Evolutionary conservation across 2,329 filamentous ascomycete genomes (phyloP).

Genomic region (Rhynchosporium secalis): DNA sequence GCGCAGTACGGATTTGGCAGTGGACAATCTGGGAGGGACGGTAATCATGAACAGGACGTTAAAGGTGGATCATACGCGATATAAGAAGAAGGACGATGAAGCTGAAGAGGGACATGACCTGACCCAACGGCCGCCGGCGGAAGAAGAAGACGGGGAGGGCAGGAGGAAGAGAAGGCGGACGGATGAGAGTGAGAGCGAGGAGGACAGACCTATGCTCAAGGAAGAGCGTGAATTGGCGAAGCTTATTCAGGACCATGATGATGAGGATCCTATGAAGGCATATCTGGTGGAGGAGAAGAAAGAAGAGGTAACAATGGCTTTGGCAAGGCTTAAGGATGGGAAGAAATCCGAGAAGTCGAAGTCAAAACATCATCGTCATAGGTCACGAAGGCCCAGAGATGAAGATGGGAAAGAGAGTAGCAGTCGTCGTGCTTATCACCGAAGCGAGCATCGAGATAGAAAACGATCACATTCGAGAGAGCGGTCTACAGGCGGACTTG

Average conservation of each 20-base stretch:
- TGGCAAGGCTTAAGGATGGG: constrained; percentile 50
- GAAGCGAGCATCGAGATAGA: constrained; percentile 25
- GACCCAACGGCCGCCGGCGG: constrained; percentile 38
- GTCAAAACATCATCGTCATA: constrained; percentile 33
- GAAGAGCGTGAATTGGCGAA: constrained; percentile 80
- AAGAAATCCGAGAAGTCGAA: constrained; percentile 32
- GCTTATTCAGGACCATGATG: constrained; percentile 78
- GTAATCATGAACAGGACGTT: constrained; percentile 78
- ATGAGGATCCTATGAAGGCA: constrained; percentile 96
- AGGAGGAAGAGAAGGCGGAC: constrained; percentile 42
- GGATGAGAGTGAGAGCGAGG: constrained; percentile 44
- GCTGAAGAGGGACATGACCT: constrained; percentile 62
- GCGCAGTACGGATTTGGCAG: constrained; percentile 89
- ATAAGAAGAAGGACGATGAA: constrained; percentile 83
- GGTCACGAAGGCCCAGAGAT: constrained; percentile 27
- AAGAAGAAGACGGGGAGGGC: constrained; percentile 43
- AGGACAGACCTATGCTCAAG: constrained; percentile 63
- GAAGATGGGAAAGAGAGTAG: constrained; percentile 20
- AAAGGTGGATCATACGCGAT: constrained; percentile 88
- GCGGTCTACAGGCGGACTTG: constrained; percentile 12
- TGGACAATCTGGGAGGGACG: constrained; percentile 91
- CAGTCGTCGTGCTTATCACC: constrained; percentile 23
- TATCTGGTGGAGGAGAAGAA: constrained; percentile 90
- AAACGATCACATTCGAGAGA: constrained; percentile 28
- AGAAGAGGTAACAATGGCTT: constrained; percentile 76